Evolutionary conservation across 139 green algal genomes (phyloP), one percentile per base, ranked within the genome.

Genomic region (Chlorokybus atmophyticus): DNA sequence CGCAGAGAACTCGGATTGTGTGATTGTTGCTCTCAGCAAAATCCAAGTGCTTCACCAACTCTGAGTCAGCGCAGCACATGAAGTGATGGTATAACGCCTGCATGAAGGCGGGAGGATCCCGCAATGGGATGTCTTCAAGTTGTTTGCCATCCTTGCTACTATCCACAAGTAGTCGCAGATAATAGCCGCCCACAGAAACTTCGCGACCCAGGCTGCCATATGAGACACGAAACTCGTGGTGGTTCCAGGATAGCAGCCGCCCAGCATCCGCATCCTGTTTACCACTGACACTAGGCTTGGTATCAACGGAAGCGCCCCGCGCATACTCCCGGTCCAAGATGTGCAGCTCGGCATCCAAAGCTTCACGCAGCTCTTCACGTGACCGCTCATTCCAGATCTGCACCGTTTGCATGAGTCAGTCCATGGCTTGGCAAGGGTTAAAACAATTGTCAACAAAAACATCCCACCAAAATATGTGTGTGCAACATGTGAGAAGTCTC

Each of bases 311-410:
- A 29, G 35, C 17, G 6, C 30, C n/a, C 52, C 19, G 35, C 8
- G 24, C 48, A n/a, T n/a, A 23, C 51, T 42, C 51, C 28, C n/a
- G 21, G 29, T 68, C 56, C 21, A 71, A 49, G 24, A 44, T 32
- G 8, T 25, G 23, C n/a, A 71, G 19, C 42, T 71, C 63, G 17
- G 24, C 19, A 10, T 60, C 80, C 53, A 96, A 66, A 4, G 85
- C 85, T 48, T 93, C 79, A 3, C 80, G 56, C 51, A 96, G 75
- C 73, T 96, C 86, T 23, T 59, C 50, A 0, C 87, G 66, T 1
- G 75, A 87, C 27, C 41, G 29, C 62, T 93, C 81, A 32, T 94
- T 91, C 87, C 87, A 95, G 24, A 95, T 78, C n/a, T 94, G 74
- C 17, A 58, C 62, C 28, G 62, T 55, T 5, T 54, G 59, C 29